Base-by-base conservation (phyloP, 345 rosid genomes). In the Bruguiera parviflora region DNA sequence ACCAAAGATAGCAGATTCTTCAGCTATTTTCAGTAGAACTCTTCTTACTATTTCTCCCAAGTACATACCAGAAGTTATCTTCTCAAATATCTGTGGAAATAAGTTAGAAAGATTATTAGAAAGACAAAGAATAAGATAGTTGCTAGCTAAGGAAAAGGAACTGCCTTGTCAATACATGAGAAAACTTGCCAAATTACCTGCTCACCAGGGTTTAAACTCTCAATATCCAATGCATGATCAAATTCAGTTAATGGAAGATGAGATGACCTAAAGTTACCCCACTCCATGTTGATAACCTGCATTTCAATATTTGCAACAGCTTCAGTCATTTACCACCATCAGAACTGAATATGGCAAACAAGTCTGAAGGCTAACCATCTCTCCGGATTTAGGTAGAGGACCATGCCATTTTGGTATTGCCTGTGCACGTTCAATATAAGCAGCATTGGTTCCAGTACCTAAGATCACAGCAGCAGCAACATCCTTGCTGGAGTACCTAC, bases 401-500 rank as follows among this genome's bases (percentile, higher is more conserved):
- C 96, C 96, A 9, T 92, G 96, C 97, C 96, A 91, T 69, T 95
- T 95, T 56, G 97, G 97, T 61, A 95, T 92, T 63, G 97, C 93
- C 37, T 80, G 81, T 16, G 96, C 97, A 68, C 94, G 84, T 71
- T 95, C 99, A 4, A 90, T 96, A 76, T 92, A 95, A 24, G 99
- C 98, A 49, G 98, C 98, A 83, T 95, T 95, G 58, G 99, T 78
- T 66, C 99, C 97, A 0, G 99, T 95, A 49, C 99, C 99, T 69
- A 95, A 77, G 72, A 95, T 95, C 63, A 95, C 97, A 61, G 98
- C 96, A 60, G 85, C 96, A 69, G 65, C 79, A 53, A 92, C 99
- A 86, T 90, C 96, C 29, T 82, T 77, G 76, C 89, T 77, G 77
- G 67, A 65, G 74, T 87, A 95, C 81, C 89, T 83, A 62, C 96